Evolutionary conservation across 306 rosid species (phyloP).

Genomic region (Clitoria ternatea): DNA sequence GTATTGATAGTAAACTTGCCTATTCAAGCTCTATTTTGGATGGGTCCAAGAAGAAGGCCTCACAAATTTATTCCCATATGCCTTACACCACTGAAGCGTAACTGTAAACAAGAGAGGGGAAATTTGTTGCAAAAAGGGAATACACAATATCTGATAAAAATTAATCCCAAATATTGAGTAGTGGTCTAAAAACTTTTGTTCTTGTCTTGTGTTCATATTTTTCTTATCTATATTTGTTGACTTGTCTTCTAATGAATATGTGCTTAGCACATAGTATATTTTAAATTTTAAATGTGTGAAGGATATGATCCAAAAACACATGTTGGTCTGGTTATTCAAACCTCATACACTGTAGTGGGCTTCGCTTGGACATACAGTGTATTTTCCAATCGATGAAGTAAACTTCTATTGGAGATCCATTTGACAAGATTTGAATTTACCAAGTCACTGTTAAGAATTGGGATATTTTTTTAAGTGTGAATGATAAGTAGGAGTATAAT

Average conservation of each 20-base stretch:
- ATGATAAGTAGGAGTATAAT: too few species aligned
- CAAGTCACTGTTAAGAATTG: background rate
- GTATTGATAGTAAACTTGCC: too few species aligned
- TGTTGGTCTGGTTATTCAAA: background rate
- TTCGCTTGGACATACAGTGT: background rate
- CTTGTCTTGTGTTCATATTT: background rate
- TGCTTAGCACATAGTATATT: background rate
- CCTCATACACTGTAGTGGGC: background rate
- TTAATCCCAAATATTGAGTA: background rate
- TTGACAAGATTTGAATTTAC: background rate
- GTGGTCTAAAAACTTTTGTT: background rate
- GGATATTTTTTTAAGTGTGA: too few species aligned
- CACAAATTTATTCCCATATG: too few species aligned
- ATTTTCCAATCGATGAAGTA: background rate
- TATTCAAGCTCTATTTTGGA: too few species aligned
- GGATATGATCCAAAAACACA: background rate
- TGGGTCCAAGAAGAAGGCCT: too few species aligned
- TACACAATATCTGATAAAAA: too few species aligned
- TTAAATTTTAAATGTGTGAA: background rate
- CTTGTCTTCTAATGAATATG: background rate
- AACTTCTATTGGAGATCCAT: background rate
- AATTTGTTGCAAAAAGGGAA: too few species aligned
- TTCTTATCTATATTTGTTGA: background rate
- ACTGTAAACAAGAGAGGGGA: too few species aligned
- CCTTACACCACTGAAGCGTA: too few species aligned